Evolutionary conservation across 108 stramenopile species (phyloP).

Genomic region (Skeletonema marinoi): DNA sequence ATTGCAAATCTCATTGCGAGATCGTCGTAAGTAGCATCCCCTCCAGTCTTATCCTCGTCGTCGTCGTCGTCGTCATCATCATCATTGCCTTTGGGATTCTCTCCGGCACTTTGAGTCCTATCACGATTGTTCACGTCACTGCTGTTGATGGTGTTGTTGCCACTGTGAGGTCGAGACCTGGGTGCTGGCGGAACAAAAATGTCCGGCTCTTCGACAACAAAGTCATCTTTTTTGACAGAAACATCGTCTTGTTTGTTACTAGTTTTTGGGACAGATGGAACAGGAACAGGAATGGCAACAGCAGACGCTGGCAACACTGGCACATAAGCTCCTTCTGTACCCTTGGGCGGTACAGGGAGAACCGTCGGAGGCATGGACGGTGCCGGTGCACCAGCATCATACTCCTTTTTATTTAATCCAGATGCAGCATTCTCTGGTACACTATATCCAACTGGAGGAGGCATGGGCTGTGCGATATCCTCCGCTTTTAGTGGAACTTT

Average conservation of each 20-base stretch:
- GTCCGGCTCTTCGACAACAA: conserved; percentile 60
- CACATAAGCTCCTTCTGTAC: background rate
- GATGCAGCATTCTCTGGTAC: conserved; percentile 66
- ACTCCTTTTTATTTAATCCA: conserved; percentile 47
- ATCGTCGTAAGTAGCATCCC: conserved; percentile 57
- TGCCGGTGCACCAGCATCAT: conserved; percentile 11
- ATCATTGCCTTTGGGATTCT: conserved; percentile 6
- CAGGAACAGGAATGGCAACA: background rate
- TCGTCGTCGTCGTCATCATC: conserved; percentile 2
- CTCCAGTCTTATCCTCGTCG: conserved; percentile 16
- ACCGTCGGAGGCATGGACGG: conserved; percentile 1
- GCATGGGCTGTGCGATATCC: conserved; percentile 77
- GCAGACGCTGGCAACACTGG: conserved; percentile 3
- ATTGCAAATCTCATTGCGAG: conserved; percentile 75
- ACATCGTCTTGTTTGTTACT: background rate
- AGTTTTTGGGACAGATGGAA: background rate
- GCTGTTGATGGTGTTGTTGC: conserved; percentile 6
- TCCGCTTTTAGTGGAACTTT: conserved; percentile 45
- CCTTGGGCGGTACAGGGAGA: background rate
- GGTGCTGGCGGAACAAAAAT: conserved; percentile 66
- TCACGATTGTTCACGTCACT: conserved; percentile 21
- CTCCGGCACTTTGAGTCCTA: conserved; percentile 13
- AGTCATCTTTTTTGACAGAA: background rate
- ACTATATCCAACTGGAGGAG: conserved; percentile 73
- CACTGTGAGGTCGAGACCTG: conserved; percentile 7